Evolutionary conservation across 2,329 filamentous ascomycete genomes (phyloP).

Genomic region (Metarhizium brunneum): DNA sequence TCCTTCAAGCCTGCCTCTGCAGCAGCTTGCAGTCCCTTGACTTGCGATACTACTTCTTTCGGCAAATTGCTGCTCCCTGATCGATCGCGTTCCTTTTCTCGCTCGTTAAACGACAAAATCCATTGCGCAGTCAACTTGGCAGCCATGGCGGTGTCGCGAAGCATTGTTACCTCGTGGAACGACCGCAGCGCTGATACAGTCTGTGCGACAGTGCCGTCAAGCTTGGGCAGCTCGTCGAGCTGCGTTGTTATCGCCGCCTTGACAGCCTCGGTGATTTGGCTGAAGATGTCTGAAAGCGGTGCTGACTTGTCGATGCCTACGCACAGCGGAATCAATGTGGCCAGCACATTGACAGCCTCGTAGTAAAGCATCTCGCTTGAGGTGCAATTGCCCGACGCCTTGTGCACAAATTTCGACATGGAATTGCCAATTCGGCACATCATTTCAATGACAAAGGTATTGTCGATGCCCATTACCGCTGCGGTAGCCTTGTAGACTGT

Average conservation of each 20-base stretch:
- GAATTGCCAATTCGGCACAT: conserved; percentile 33
- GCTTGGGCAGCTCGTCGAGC: conserved; percentile 8
- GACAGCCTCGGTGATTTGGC: conserved; percentile 17
- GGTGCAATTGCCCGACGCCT: conserved; percentile 25
- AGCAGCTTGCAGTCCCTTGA: conserved; percentile 22
- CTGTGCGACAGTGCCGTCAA: conserved; percentile 7
- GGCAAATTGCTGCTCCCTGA: conserved; percentile 28
- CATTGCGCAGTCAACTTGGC: conserved; percentile 22
- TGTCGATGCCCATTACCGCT: conserved; percentile 30
- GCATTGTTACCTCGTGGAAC: conserved; percentile 25
- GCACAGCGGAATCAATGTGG: conserved; percentile 22
- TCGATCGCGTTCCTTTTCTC: conserved; percentile 28
- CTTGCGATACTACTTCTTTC: conserved; percentile 24
- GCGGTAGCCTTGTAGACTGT: conserved; percentile 39
- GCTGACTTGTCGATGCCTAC: conserved; percentile 14
- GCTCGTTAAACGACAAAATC: conserved; percentile 26
- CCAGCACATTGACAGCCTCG: conserved; percentile 32
- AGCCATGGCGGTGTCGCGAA: conserved; percentile 28
- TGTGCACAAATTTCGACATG: conserved; percentile 28
- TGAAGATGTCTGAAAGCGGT: conserved; percentile 14
- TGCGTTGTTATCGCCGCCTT: conserved; percentile 18
- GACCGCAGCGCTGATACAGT: conserved; percentile 20
- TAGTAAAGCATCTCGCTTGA: conserved; percentile 34
- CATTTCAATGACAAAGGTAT: conserved; percentile 33
- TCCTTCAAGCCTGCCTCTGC: conserved; percentile 22